Base-by-base conservation (phyloP, 345 rosid genomes). In the Linum usitatissimum region DNA sequence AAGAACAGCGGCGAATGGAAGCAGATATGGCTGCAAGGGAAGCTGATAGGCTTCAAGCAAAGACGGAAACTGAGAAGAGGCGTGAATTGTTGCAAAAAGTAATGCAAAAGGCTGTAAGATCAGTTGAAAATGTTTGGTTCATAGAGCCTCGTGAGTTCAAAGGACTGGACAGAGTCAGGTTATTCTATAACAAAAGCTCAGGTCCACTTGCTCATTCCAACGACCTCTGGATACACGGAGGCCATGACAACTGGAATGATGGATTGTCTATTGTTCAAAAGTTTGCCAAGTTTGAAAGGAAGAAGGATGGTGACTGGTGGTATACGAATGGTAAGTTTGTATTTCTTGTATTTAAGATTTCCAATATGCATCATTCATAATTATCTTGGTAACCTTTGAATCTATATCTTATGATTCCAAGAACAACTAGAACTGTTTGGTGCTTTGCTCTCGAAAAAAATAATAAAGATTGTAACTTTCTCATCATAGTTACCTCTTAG, bases 191-290 rank as follows among this genome's bases (percentile, higher is more conserved):
- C 77, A 85, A 76, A 73, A 81, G 62, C 68, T 88, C 88, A 6
- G 83, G 96, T 75, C 84, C 95, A 75, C 83, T 92, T 60, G 76
- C 75, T 64, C 65, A 79, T 74, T 74, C 89, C 42, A 77, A 76
- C 45, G 92, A 92, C 59, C 54, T 92, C 12, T 92, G 98, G 96
- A 60, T 92, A 54, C 98, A 92, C 74, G 98, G 95, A 34, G 96
- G 96, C n/a, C 69, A 77, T 72, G 77, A 88, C 72, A 86, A 83
- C 59, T 92, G 98, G 98, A 77, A 18, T 62, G 75, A 78, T 70
- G 95, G 98, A 51, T 67, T 92, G 70, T 77, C 87, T 63, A 79
- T 92, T 48, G 70, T 64, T 36, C 86, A 74, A 70, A 82, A 66
- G 75, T 87, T 88, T 70, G 84, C 76, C 49, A 72, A 66, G 55